Base-by-base conservation (phyloP, 495 filamentous ascomycete genomes). In the Bryoglossum gracile region DNA sequence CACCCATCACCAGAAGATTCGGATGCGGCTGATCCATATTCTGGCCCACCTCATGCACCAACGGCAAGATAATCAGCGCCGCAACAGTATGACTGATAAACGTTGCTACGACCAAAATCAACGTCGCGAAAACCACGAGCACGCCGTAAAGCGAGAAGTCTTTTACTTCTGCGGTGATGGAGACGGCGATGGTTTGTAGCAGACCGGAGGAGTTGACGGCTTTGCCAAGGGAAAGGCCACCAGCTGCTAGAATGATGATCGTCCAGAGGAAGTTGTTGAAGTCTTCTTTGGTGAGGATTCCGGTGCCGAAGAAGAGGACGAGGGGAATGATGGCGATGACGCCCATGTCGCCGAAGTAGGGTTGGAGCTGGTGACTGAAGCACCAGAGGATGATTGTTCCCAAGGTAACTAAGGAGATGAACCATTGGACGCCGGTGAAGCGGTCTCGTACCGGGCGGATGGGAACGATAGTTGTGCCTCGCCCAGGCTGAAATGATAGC, bases 241-340 rank as follows among this genome's bases (percentile, higher is more conserved):
- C 92, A 13, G 94, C 92, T 0, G 92, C 92, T 16, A 99, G 82
- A 58, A 99, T 96, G 69, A 99, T 97, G 67, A 99, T 97, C 21
- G 92, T 99, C 92, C 92, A 99, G 25, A 96, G 83, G 68, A 99
- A 99, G 62, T 99, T 99, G 72, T 99, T 99, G 62, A 99, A 99
- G 64, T 99, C 92, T 68, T 97, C 92, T 64, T 99, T 99, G 22
- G 90, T 99, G 10, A 99, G 77, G 61, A 99, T 94, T 30, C 92
- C 92, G 9, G 89, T 87, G 46, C 92, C 92, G 60, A 97, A 99
- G 76, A 99, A 99, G 26, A 95, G 69, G 30, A 92, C 86, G 33
- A 99, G 81, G 6, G 92, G 92, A 51, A 99, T 86, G 62, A 99
- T 94, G 44, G 92, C 92, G 37, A 99, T 84, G 46, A 99, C 88